Evolutionary conservation across 106 monocot genomes (phyloP).

Genomic region (Cymbidium sinense): DNA sequence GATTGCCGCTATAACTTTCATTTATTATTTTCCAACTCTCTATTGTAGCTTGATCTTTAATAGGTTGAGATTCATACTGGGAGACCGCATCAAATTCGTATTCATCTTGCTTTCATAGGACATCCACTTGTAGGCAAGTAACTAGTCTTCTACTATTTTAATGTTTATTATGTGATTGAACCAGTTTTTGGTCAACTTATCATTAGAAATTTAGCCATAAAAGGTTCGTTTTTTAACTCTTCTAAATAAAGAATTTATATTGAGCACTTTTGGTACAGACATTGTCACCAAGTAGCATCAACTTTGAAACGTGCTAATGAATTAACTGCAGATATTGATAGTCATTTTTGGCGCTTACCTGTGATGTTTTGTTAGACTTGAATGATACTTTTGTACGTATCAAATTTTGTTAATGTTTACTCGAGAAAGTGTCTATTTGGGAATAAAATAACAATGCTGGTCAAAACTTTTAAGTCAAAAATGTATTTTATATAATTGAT

Average conservation of each 20-base stretch:
- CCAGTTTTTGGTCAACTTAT: not conserved
- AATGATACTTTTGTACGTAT: not conserved
- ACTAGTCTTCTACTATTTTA: not conserved
- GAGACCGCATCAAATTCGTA: conserved; percentile 91
- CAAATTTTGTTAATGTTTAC: not conserved
- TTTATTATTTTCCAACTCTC: not conserved
- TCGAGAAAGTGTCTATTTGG: not conserved
- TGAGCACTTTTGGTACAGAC: not conserved
- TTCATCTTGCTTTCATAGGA: conserved; percentile 84
- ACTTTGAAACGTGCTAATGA: not conserved
- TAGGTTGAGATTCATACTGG: conserved; percentile 93
- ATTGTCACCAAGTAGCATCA: not conserved
- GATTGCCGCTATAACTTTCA: not conserved
- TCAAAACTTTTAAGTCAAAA: not conserved
- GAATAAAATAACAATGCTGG: not conserved
- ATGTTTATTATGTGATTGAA: not conserved
- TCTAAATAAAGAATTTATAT: not conserved
- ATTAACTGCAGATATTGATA: not conserved
- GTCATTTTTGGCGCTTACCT: not conserved
- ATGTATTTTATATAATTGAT: not conserved
- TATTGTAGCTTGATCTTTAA: conserved; percentile 10
- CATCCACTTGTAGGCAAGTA: conserved; percentile 79
- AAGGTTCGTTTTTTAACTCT: not conserved
- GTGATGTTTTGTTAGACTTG: not conserved
- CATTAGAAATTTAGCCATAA: not conserved